Base-by-base conservation (phyloP, 75 land plant species). In the Pseudotsuga menziesii region DNA sequence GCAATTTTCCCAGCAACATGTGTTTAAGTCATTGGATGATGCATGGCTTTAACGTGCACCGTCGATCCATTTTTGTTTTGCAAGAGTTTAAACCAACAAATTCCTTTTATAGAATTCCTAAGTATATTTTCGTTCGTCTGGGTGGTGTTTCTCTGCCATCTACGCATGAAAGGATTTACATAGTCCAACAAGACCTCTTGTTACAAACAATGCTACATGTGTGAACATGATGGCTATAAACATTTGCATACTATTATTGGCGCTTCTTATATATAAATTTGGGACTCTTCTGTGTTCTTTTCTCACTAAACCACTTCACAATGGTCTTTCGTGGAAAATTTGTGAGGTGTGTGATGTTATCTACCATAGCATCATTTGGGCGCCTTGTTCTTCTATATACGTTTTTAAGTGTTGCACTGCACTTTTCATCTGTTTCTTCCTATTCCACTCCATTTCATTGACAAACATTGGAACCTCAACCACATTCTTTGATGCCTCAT, bases 281-380 rank as follows among this genome's bases (percentile, higher is more conserved):
- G 70, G 70, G 17, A 66, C 41, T 36, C 13, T 82, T 88, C 72
- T 88, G 81, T 17, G 60, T 17, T 6, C 94, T 84, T 48, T 85
- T 90, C n/a, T 86, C 92, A 54, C 91, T 91, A 74, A 94, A 94
- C 96, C 96, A 94, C 64, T 91, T 78, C 72, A 91, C 61, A 44
- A 94, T 84, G 25, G 76, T 79, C 77, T 89, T 89, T 69, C 92
- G 78, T 17, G 94, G 96, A 20, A 94, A 81, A 32, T 89, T 94
- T 12, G 96, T 94, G 79, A 94, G 78, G 41, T 91, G 85, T 2
- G 88, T 86, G 13, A 94, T 84, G 87, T 88, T 94, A 77, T 74
- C 78, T 0, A 91, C 82, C 94, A 94, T 91, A 4, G 91, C 81
- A 80, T 89, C 98, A 77, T 92, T 93, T 41, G 98, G 98, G 2